Evolutionary conservation across 2,329 filamentous ascomycete species (phyloP).

Genomic region (Pseudopithomyces maydicus): DNA sequence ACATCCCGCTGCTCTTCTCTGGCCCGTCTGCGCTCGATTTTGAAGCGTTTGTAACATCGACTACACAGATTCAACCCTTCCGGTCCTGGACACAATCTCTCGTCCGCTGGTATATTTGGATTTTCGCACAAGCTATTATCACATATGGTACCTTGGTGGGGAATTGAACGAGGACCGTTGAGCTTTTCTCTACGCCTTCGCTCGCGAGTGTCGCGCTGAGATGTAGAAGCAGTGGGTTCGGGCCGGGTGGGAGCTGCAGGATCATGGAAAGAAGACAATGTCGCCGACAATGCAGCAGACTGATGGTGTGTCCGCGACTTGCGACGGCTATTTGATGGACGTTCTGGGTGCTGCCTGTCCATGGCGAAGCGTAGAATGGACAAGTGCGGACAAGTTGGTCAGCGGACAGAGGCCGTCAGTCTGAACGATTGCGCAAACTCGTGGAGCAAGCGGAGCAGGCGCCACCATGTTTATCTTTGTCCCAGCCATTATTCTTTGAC

Average conservation of each 20-base stretch:
- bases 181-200: constrained; percentile 11
- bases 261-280: constrained; percentile 2
- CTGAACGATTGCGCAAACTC: neutral
- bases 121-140: constrained; percentile 14
- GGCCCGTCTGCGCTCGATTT: constrained; percentile 17
- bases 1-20: constrained; percentile 11
- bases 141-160: constrained; percentile 15
- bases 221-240: constrained; percentile 5
- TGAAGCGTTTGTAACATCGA: constrained; percentile 20
- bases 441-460: neutral
- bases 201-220: constrained; percentile 5
- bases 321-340: constrained; percentile 6
- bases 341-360: constrained; percentile 14
- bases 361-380: neutral
- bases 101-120: constrained; percentile 11
- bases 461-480: neutral
- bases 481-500: neutral
- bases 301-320: constrained; percentile 12
- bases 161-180: constrained; percentile 10
- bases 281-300: constrained; percentile 2
- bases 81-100: constrained; percentile 15
- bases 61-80: constrained; percentile 12
- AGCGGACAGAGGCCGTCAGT: neutral
- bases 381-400: neutral
- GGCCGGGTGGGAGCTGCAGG: constrained; percentile 8